Evolutionary conservation across 176 grass and related monocot genomes (phyloP), one percentile per base, ranked within the genome.

Genomic region (Coix lacrymajobi): DNA sequence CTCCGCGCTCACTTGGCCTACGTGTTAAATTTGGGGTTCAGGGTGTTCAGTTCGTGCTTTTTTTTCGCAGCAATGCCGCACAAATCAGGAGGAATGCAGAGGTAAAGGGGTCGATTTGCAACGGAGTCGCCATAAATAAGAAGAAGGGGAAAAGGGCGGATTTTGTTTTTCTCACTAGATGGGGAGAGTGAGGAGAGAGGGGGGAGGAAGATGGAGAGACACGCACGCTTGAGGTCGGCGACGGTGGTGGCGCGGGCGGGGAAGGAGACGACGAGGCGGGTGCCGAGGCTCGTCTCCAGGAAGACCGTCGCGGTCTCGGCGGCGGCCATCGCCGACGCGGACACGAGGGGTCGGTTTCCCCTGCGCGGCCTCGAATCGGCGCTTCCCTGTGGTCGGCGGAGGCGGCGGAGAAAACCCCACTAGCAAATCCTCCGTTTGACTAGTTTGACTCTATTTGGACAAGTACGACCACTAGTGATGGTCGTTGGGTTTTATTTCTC

Each of bases 241-340:
- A 79, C 77, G 41, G 77, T 79, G 77, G 77, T 66, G 28, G 17
- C 7, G 77, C 28, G 7, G 77, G 77, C 62, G 26, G 76, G 76
- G 62, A 80, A 80, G 77, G 62, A 80, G 62, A 80, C 22, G 62
- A 49, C 77, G 43, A 80, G 44, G 44, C 62, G 77, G 3, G 77
- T 80, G 43, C 30, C 62, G 20, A 80, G 77, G 77, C 30, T 80
- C 62, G 62, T 80, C 77, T 80, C 77, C 19, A 80, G 20, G 29
- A 80, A 80, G 30, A 51, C 77, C 62, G 62, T 80, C 8, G 77
- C 62, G 19, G 40, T 5, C 16, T 79, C 61, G 30, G 12, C 62
- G 77, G 43, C 41, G 3, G 40, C 62, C 77, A 80, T 80, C 11
- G 20, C 77, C 40, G 37, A 46, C 37, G 4, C 4, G 38, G 49